Evolutionary conservation across 352 stramenopile genomes (phyloP).

Genomic region (Plasmopara muralis): DNA sequence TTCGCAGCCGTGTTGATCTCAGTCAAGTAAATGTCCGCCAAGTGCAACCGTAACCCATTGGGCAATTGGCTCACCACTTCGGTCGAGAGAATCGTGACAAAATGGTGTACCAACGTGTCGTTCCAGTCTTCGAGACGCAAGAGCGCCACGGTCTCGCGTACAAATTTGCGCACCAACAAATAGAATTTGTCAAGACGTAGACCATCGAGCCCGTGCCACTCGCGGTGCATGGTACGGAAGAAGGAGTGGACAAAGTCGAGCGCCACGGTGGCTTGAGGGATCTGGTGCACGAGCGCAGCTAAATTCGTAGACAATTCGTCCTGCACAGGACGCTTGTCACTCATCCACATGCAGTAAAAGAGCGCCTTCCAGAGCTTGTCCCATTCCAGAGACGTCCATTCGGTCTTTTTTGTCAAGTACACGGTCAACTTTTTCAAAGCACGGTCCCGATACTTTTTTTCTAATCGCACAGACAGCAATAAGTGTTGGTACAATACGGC

Average conservation of each 20-base stretch:
- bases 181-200: conserved; percentile 85
- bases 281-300: conserved; percentile 46
- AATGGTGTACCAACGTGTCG: conserved; percentile 34
- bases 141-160: conserved; percentile 61
- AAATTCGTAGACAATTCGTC: conserved; percentile 71
- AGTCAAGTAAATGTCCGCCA: conserved; percentile 65
- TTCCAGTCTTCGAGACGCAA: conserved; percentile 53
- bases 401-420: conserved; percentile 57
- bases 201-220: conserved; percentile 82
- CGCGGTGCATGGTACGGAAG: conserved; percentile 78
- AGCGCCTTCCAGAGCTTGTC: conserved; percentile 88
- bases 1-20: conserved; percentile 56
- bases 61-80: conserved; percentile 73
- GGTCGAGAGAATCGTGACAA: conserved; percentile 55
- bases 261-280: conserved; percentile 39
- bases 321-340: conserved; percentile 77
- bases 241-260: conserved; percentile 74
- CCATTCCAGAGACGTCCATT: conserved; percentile 71
- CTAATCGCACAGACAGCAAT: conserved; percentile 18
- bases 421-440: conserved; percentile 76
- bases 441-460: conserved; percentile 82
- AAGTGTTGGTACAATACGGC: conserved; percentile 1
- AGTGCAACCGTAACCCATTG: conserved; percentile 75
- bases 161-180: conserved; percentile 74
- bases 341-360: conserved; percentile 90